Conservation (phyloP, 495 filamentous ascomycete genomes). For the Rostrohypoxylon terebratum region DNA sequence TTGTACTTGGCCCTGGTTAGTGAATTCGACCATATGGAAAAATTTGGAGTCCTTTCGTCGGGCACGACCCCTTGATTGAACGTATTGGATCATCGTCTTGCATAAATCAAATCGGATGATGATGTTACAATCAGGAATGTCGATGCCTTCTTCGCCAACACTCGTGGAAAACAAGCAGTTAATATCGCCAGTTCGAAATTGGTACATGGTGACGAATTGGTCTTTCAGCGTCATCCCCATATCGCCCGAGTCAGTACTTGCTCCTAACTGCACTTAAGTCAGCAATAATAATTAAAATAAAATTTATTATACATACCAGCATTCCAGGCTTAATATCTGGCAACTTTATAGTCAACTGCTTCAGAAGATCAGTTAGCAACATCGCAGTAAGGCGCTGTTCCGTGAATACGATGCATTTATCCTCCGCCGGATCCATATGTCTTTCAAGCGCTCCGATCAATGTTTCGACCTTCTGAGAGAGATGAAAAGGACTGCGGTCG, state of each 20-base stretch:
- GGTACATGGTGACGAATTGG: conserved; percentile 79
- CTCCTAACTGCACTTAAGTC: conserved; percentile 47
- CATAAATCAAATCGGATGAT: conserved; percentile 93
- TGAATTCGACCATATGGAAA: conserved; percentile 81
- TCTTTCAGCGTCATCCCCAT: conserved; percentile 70
- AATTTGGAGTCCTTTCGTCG: conserved; percentile 81
- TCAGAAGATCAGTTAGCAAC: conserved; percentile 74
- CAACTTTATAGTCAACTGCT: conserved; percentile 62
- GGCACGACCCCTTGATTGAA: conserved; percentile 94
- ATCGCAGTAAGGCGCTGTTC: conserved; percentile 80
- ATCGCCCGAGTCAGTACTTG: conserved; percentile 52
- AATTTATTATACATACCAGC: conserved; percentile 66
- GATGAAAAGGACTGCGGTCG: conserved; percentile 50
- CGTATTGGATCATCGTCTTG: conserved; percentile 90
- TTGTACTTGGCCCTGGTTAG: conserved; percentile 69
- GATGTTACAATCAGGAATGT: conserved; percentile 95
- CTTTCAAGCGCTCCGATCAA: conserved; percentile 68
- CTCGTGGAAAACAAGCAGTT: conserved; percentile 95
- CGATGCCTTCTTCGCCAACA: conserved; percentile 93
- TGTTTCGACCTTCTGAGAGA: conserved; percentile 80
- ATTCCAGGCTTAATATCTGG: conserved; percentile 72
- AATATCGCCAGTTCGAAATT: conserved; percentile 81
- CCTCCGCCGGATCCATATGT: conserved; percentile 64
- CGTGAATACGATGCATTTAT: conserved; percentile 89
- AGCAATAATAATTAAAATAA: neutral